A percentile compares a stretch with the other conserved stretches of the same genome.
These are phyloP conservation scores for Debaryomycetaceae sp. DNA, from an alignment of 1,139 yeast genomes.

Conservation along the genomic window DNA sequence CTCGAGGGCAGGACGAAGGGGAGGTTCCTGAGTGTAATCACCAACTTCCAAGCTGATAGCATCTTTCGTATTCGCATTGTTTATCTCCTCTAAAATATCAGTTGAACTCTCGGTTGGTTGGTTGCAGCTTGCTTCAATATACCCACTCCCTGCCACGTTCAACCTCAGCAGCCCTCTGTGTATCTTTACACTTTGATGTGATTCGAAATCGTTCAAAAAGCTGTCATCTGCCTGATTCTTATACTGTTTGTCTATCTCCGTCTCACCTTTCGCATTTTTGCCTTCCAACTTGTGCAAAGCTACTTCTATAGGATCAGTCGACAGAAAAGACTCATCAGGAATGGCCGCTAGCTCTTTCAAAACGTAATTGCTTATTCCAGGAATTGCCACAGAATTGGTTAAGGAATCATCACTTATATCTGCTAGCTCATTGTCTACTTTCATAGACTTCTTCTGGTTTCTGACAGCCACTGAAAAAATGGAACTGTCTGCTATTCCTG, in stretches of 20 bases:
- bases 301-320: conserved; percentile 60
- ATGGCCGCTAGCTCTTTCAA: conserved; percentile 73
- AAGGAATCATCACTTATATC: conserved; percentile 16
- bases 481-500: conserved; percentile 34
- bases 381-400: conserved; percentile 44
- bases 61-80: conserved; percentile 42
- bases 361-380: conserved; percentile 61
- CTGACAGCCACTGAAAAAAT: conserved; percentile 32
- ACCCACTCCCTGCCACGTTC: neutral
- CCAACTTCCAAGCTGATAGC: conserved; percentile 26
- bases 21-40: conserved; percentile 24
- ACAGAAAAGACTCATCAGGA: conserved; percentile 69
- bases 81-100: conserved; percentile 39
- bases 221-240: conserved; percentile 1
- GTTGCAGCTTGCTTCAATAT: neutral
- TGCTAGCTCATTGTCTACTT: conserved; percentile 8
- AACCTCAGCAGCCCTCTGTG: neutral
- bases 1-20: conserved; percentile 22
- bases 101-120: conserved; percentile 21
- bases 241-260: neutral
- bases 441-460: conserved; percentile 19
- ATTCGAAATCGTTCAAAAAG: neutral
- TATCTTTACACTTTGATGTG: neutral
- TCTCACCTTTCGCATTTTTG: conserved; percentile 22
- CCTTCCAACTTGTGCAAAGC: conserved; percentile 82